Conservation (phyloP, 352 stramenopile genomes). For the Globisporangium spinosum region DNA sequence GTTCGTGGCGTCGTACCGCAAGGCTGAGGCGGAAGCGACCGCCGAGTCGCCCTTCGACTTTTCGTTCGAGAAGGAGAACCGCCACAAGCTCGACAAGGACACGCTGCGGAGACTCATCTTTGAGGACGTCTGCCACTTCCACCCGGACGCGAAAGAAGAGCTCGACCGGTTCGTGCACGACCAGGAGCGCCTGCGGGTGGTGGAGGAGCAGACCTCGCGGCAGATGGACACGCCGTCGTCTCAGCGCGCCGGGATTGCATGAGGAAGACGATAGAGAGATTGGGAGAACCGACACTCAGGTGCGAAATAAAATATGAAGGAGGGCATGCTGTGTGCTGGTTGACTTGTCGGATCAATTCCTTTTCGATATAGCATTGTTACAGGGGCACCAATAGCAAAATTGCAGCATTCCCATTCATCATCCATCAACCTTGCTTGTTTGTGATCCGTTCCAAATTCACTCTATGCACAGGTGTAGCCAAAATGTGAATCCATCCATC, state of each 20-base stretch:
- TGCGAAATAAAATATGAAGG: not conserved
- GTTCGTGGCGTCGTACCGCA: constrained; percentile 69
- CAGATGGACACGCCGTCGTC: not conserved
- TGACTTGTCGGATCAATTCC: not conserved
- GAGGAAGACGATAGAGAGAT: not conserved
- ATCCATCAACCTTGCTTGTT: not conserved
- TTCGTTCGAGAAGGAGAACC: constrained; percentile 71
- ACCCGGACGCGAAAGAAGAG: constrained; percentile 62
- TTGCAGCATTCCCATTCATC: not conserved
- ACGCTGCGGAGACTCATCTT: constrained; percentile 79
- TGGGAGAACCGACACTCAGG: not conserved
- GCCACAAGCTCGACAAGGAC: constrained; percentile 67
- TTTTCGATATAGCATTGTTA: not conserved
- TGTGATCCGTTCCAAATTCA: not conserved
- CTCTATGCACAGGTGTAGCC: not conserved
- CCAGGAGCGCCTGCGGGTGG: constrained; percentile 34
- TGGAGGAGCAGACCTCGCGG: constrained; percentile 21
- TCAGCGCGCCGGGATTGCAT: constrained; percentile 11
- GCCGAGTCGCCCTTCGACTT: constrained; percentile 67
- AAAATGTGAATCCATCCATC: not conserved
- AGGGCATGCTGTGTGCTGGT: not conserved
- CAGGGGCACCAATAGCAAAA: not conserved
- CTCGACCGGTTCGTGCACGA: constrained; percentile 50
- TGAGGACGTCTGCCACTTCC: constrained; percentile 84
- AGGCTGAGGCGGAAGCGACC: constrained; percentile 36